A percentile compares a stretch with the other conserved stretches of the same genome.
Conservation (phyloP, 768 basidiomycete species). For the Sistotremastrum suecicum region DNA sequence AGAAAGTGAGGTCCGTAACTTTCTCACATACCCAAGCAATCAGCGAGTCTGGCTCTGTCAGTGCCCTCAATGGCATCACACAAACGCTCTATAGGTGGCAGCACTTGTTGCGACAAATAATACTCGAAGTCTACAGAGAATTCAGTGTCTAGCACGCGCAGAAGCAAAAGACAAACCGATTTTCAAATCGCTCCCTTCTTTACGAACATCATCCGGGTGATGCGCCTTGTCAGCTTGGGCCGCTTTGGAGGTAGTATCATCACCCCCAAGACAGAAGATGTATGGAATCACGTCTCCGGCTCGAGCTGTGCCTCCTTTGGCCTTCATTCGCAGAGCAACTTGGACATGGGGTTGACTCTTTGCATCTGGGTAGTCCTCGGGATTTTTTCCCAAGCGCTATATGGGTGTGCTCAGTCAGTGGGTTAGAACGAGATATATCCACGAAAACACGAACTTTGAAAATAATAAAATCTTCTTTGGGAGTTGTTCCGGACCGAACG, state of each 20-base stretch:
- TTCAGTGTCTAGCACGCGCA: constrained; percentile 1
- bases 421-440: constrained; percentile 1
- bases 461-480: constrained; percentile 89
- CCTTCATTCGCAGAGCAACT: constrained; percentile 84
- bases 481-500: constrained; percentile 62
- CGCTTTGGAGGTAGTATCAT: constrained; percentile 53
- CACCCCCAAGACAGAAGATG: constrained; percentile 75
- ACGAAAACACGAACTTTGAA: constrained; percentile 52
- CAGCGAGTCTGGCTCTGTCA: constrained; percentile 80
- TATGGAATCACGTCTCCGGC: constrained; percentile 93
- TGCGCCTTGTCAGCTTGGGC: constrained; percentile 82
- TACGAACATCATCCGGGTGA: constrained; percentile 86
- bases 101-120: constrained; percentile 81
- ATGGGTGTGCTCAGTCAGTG: background rate
- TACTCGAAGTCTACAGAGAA: constrained; percentile 63
- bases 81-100: constrained; percentile 88
- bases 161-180: constrained; percentile 42
- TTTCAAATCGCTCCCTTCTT: constrained; percentile 45
- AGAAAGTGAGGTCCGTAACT: constrained; percentile 1
- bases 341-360: constrained; percentile 95
- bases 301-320: constrained; percentile 64
- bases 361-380: constrained; percentile 91
- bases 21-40: constrained; percentile 73
- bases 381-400: constrained; percentile 90
- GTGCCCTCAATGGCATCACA: constrained; percentile 97